Base-by-base conservation (phyloP, 306 rosid genomes). In the Acacia acuminata region DNA sequence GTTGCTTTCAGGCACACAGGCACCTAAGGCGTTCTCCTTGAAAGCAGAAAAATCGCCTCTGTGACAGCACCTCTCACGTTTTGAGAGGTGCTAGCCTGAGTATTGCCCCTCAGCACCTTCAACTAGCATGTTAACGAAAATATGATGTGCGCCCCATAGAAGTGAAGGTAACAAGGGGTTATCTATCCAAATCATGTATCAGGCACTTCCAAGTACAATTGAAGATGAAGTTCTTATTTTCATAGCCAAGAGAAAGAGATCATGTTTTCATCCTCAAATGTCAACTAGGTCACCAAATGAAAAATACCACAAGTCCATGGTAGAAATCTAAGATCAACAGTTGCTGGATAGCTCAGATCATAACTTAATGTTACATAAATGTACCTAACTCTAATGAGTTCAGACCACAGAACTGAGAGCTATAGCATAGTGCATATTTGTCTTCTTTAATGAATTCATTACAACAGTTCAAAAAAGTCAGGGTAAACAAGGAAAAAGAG, bases 251-350 rank as follows among this genome's bases (percentile, higher is more conserved):
- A 63, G 25, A 63, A 13, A 0, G 13, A 43, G 61, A 75, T 56
- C 17, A 36, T 55, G n/a, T 16, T 44, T 71, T 60, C 73, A 36
- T 77, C 58, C 53, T 50, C 32, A 63, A 77, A 83, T 71, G 61
- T 50, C 58, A 44, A 56, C 40, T 36, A 76, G 38, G 70, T 71
- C 20, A 58, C 10, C 19, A 44, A 36, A 67, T 16, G 72, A 36
- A 40, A 67, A 45, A 71, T 44, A 34, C 20, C 32, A 78, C 22
- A 60, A 71, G 56, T 51, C 20, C 8, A 51, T 17, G n/a, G 69
- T 48, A 80, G 61, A 44, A 40, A 27, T 50, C 48, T 38, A 27
- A 48, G 63, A 24, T 13, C 61, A 76, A 77, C 69, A 71, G 34
- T 60, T 20, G 34, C 48, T 24, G 25, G 50, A 76, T 44, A 58